phyloP scores from a whole-genome alignment of 257 asterid genomes.

The Fraxinus quadrangulata region DNA sequence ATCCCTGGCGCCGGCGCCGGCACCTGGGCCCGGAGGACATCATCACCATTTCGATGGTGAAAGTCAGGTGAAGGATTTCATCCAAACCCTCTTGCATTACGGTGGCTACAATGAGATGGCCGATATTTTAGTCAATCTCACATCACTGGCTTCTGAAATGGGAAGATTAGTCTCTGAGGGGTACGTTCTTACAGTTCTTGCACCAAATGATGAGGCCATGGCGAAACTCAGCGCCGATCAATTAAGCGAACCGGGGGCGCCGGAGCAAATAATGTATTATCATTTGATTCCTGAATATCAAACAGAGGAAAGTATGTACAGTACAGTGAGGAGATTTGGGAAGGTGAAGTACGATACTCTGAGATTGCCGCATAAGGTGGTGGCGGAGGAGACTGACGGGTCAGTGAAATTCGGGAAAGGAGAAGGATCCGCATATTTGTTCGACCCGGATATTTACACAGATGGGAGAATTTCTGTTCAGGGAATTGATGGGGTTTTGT shows the following conservation, averaged over 20 bases:
- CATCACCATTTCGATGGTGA: slow-evolving; percentile 94
- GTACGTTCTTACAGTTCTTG: slow-evolving; percentile 72
- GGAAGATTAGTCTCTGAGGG: slow-evolving; percentile 89
- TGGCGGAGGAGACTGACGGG: slow-evolving; percentile 93
- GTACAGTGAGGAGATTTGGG: slow-evolving; percentile 84
- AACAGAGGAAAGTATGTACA: slow-evolving; percentile 95
- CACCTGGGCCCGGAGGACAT: slow-evolving; percentile 95
- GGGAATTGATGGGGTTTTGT: slow-evolving; percentile 79
- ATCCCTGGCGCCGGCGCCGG: slow-evolving; percentile 90
- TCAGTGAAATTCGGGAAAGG: slow-evolving; percentile 78
- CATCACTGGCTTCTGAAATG: slow-evolving; percentile 90
- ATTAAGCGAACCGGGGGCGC: slow-evolving; percentile 86
- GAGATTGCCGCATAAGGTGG: slow-evolving; percentile 76
- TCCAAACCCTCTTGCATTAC: slow-evolving; percentile 77
- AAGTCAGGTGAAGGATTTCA: slow-evolving; percentile 88
- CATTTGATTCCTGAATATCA: slow-evolving; percentile 91
- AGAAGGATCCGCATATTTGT: slow-evolving; percentile 68
- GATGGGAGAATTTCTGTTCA: slow-evolving; percentile 96
- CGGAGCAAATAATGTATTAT: slow-evolving; percentile 89
- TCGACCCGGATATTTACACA: slow-evolving; percentile 90
- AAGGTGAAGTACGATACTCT: slow-evolving; percentile 75
- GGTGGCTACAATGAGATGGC: slow-evolving; percentile 96
- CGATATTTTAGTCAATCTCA: slow-evolving; percentile 75
- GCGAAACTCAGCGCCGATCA: slow-evolving; percentile 85
- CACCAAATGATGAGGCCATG: slow-evolving; percentile 97